Conservation (phyloP, 2,329 filamentous ascomycete genomes). For the Nemania sp. region DNA sequence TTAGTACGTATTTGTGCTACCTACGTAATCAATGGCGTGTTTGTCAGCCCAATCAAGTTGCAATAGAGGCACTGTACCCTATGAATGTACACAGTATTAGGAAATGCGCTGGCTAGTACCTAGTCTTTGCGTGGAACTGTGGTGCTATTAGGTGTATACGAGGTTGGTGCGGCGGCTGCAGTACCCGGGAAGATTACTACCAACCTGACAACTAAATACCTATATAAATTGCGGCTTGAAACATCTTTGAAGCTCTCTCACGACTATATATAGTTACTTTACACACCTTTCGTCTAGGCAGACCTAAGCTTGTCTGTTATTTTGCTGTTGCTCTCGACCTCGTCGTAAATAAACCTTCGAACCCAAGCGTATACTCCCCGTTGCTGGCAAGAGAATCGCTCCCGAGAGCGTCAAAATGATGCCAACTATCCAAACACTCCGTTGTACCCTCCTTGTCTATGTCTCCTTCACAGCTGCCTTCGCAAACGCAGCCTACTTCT, state of each 20-base stretch:
- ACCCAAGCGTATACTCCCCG: neutral
- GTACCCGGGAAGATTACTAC: too few species aligned
- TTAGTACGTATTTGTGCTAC: too few species aligned
- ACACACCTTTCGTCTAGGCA: neutral
- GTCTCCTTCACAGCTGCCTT: constrained; percentile 43
- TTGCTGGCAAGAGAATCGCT: neutral
- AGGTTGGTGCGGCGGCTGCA: too few species aligned
- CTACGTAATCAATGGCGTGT: too few species aligned
- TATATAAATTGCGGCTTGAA: constrained; percentile 15
- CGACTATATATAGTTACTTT: constrained; percentile 4
- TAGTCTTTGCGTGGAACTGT: neutral
- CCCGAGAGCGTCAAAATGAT: constrained; percentile 37
- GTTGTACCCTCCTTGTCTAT: constrained; percentile 42
- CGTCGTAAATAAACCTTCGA: neutral
- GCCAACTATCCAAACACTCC: constrained; percentile 44
- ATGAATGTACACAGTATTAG: neutral
- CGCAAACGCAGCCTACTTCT: constrained; percentile 37
- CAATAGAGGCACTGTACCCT: neutral
- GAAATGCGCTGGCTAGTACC: neutral
- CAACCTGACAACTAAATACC: neutral
- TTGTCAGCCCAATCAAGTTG: neutral
- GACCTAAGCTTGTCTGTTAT: neutral
- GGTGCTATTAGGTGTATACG: too few species aligned
- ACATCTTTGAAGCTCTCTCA: constrained; percentile 9
- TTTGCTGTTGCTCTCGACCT: neutral